phyloP scores from a whole-genome alignment of 495 filamentous ascomycete genomes.

The Chaetomium tenue region DNA sequence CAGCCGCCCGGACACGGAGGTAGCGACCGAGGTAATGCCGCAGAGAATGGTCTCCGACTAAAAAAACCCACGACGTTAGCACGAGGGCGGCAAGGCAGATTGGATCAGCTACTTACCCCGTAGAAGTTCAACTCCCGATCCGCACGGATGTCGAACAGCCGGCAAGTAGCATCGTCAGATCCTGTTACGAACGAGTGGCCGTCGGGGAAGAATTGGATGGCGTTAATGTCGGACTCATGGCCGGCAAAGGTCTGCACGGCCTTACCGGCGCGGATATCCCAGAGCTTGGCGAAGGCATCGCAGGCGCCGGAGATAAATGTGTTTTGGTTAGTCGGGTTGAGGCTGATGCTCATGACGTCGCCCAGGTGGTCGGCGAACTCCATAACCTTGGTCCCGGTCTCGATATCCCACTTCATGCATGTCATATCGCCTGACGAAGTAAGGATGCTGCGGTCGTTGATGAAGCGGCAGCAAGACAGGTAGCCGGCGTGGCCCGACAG shows the following conservation, averaged over 20 bases:
- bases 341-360: conserved; percentile 99
- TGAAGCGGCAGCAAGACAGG: conserved; percentile 97
- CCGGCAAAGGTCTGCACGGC: conserved; percentile 98
- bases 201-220: conserved; percentile 98
- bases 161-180: conserved; percentile 96
- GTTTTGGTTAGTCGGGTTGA: conserved; percentile 98
- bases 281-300: conserved; percentile 96
- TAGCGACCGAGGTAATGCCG: conserved; percentile 97
- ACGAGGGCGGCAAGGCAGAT: conserved; percentile 23
- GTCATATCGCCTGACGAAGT: conserved; percentile 99
- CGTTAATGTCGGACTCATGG: conserved; percentile 98
- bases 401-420: conserved; percentile 99
- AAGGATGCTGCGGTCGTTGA: conserved; percentile 96
- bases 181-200: conserved; percentile 98
- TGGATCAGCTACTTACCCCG: conserved; percentile 60
- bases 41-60: conserved; percentile 96
- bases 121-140: conserved; percentile 96
- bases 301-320: conserved; percentile 98
- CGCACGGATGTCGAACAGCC: conserved; percentile 95
- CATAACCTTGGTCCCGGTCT: conserved; percentile 93
- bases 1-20: conserved; percentile 92
- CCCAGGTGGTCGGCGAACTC: conserved; percentile 98
- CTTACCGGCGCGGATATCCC: conserved; percentile 98
- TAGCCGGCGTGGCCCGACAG: conserved; percentile 97
- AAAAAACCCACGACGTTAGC: conserved; percentile 14